Evolutionary conservation across 805 yeast species (phyloP), one percentile per base, ranked within the genome.

Genomic region (Yamadazyma paraphyllophila): DNA sequence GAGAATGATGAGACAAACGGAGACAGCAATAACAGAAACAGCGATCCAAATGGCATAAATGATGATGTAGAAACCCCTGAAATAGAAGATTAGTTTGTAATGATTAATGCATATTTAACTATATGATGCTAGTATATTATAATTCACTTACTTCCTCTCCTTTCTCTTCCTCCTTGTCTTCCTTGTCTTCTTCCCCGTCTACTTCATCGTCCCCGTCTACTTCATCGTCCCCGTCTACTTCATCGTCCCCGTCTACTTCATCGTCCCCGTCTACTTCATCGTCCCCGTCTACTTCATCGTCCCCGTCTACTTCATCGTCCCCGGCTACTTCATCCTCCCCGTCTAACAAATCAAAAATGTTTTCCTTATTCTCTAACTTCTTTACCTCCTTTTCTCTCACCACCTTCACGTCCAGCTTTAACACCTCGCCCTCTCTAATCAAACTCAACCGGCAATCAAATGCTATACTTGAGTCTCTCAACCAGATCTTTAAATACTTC

Each of bases 391-490:
- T 24, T 13, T 31, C 34, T 30, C 40, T 38, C 29, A 13, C 34
- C n/a, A 38, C 14, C 24, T 51, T 48, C 4, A 42, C 41, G 41
- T 50, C 54, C 6, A 43, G 29, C 36, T 50, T 50, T 29, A 45
- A 44, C 2, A 51, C 36, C 17, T 45, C 34, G 1, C 44, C 42
- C 12, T 44, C 46, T 31, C 39, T 79, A 76, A 27, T 76, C 57
- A 50, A 67, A 44, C 79, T 73, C 49, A 77, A 57, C 35, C 67
- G 63, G 53, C 83, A 76, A 39, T 70, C 72, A 55, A 74, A 75
- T 3, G 83, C 84, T 26, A 80, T 51, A 32, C 70, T 74, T 36
- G 66, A 61, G 3, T 64, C 67, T 29, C 67, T 60, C 33, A 80
- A 55, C 14, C 51, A 50, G 7, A 49, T 54, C 45, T 61, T 59